phyloP scores from a whole-genome alignment of 495 filamentous ascomycete genomes.

The Xylaria nigripes region DNA sequence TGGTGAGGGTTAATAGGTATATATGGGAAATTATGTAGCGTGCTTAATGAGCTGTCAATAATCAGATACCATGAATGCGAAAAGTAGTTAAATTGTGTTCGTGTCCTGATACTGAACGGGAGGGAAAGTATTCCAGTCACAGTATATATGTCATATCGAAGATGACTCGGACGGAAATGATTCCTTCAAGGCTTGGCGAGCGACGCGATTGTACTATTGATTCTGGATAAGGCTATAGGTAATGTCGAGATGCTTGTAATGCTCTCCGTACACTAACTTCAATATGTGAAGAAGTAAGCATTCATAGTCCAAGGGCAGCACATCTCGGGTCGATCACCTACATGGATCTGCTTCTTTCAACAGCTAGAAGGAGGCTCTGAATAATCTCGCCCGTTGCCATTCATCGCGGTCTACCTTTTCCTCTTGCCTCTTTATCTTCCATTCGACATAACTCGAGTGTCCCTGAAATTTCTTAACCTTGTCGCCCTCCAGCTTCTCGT shows the following conservation, averaged over 20 bases:
- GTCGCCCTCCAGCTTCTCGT: conserved; percentile 32
- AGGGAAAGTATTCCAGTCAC: background rate
- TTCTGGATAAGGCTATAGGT: too few relatives aligned
- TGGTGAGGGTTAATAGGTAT: background rate
- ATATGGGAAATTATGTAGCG: conserved; percentile 16
- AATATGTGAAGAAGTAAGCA: too few relatives aligned
- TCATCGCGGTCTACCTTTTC: conserved; percentile 20
- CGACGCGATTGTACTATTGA: too few relatives aligned
- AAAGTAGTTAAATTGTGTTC: background rate
- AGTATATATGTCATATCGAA: background rate
- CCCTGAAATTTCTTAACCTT: conserved; percentile 22
- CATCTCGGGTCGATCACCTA: background rate
- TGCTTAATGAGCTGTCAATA: conserved; percentile 22
- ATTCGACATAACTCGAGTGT: conserved; percentile 19
- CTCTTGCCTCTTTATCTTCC: conserved; percentile 21
- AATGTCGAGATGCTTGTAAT: too few relatives aligned
- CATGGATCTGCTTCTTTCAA: background rate
- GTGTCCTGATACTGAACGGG: background rate
- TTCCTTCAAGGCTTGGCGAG: too few relatives aligned
- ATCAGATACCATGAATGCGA: conserved; percentile 12
- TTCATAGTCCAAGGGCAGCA: background rate
- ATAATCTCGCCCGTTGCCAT: conserved; percentile 20
- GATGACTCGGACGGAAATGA: background rate
- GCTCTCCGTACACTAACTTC: too few relatives aligned
- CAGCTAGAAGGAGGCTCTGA: conserved; percentile 16